Conservation (phyloP, 1,139 yeast genomes). For the Yarrowia galli region DNA sequence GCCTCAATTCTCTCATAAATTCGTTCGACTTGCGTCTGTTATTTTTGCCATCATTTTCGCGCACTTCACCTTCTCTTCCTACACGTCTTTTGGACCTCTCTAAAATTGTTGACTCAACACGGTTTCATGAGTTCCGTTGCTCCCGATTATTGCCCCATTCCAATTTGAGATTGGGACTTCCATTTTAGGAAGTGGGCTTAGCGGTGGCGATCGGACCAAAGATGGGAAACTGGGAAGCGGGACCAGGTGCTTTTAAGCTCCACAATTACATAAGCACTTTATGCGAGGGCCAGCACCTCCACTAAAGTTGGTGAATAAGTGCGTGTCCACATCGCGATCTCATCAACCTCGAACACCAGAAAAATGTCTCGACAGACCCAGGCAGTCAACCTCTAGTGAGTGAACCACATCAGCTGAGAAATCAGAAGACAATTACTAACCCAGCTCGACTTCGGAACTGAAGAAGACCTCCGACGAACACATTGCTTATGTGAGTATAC, state of each 20-base stretch:
- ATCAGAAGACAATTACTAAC: conserved; percentile 41
- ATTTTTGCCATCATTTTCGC: neutral
- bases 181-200: neutral
- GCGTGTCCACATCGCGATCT: conserved; percentile 31
- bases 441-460: conserved; percentile 45
- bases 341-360: neutral
- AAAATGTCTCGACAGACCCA: conserved; percentile 29
- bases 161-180: neutral
- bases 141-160: conserved; percentile 14
- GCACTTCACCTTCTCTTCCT: neutral
- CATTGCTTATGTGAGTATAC: conserved; percentile 45
- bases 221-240: too few relatives aligned
- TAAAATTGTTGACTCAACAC: conserved; percentile 1
- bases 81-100: neutral
- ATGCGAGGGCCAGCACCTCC: neutral
- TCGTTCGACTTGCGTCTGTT: too few relatives aligned
- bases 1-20: too few relatives aligned
- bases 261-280: conserved; percentile 1
- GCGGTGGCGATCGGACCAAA: neutral
- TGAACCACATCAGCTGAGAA: neutral
- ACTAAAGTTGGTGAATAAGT: conserved; percentile 23
- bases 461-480: conserved; percentile 51
- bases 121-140: conserved; percentile 17
- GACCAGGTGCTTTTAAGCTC: neutral
- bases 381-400: conserved; percentile 23